Conservation (phyloP, 2,329 filamentous ascomycete species). For the Aspergillus hiratsukae region DNA sequence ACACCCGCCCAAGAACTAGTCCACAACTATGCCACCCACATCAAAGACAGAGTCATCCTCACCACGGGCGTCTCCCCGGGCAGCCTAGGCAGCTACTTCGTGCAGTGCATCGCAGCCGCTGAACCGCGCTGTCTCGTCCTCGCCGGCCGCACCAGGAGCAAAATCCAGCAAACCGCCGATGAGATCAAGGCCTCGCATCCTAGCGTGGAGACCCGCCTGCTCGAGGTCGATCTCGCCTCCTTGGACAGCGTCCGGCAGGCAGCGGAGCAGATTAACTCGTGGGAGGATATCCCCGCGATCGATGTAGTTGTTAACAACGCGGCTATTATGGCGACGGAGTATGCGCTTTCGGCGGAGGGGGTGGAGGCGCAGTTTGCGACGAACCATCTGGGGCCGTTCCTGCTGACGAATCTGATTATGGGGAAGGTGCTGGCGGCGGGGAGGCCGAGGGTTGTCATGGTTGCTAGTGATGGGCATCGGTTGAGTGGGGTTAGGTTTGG, state of each 20-base stretch:
- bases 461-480: constrained; percentile 44
- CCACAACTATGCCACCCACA: constrained; percentile 13
- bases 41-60: constrained; percentile 32
- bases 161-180: constrained; percentile 27
- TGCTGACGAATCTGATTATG: constrained; percentile 39
- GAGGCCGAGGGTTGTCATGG: constrained; percentile 38
- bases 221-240: constrained; percentile 33
- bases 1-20: constrained; percentile 20
- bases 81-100: constrained; percentile 34
- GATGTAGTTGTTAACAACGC: constrained; percentile 45
- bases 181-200: constrained; percentile 17
- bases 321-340: constrained; percentile 34
- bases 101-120: constrained; percentile 31
- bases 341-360: constrained; percentile 28
- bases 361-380: constrained; percentile 37
- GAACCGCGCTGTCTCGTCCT: constrained; percentile 35
- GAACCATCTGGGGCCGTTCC: constrained; percentile 38
- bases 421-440: constrained; percentile 23
- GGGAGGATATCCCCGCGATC: constrained; percentile 25
- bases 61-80: constrained; percentile 39
- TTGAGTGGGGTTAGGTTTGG: constrained; percentile 40
- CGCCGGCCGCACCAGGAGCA: constrained; percentile 33
- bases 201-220: constrained; percentile 16
- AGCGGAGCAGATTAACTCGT: constrained; percentile 25
- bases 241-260: constrained; percentile 28